These are phyloP conservation scores for Globisporangium irregulare DNA, from an alignment of 352 stramenopile genomes.

Conservation along the genomic window DNA sequence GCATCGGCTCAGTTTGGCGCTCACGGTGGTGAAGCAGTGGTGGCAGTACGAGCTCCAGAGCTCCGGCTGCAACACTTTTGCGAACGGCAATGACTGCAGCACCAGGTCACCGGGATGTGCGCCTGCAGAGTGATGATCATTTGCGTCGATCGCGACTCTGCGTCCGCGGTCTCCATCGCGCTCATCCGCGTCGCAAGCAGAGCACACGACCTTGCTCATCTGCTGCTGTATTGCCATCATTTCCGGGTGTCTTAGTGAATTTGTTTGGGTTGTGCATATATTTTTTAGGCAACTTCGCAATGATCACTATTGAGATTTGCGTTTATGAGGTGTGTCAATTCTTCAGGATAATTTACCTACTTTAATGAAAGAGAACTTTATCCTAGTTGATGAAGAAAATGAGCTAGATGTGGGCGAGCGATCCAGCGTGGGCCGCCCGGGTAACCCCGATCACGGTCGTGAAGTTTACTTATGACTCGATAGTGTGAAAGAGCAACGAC, in stretches of 20 bases:
- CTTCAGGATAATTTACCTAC: no score
- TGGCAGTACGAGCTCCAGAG: conserved; percentile 65
- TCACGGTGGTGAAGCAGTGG: conserved; percentile 42
- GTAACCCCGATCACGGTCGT: conserved; percentile 17
- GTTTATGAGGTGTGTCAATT: no score
- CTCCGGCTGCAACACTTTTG: conserved; percentile 43
- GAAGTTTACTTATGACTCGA: conserved; percentile 15
- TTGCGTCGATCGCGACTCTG: conserved; percentile 24
- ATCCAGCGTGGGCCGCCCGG: conserved; percentile 18
- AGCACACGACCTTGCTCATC: neutral
- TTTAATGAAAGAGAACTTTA: no score
- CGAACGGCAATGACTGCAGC: conserved; percentile 26
- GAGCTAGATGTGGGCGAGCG: conserved; percentile 8
- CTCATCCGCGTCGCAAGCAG: neutral
- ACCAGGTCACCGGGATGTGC: conserved; percentile 30
- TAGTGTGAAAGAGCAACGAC: conserved; percentile 30
- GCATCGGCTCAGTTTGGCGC: conserved; percentile 44
- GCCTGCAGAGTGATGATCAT: neutral
- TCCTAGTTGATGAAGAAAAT: no score
- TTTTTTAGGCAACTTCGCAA: neutral
- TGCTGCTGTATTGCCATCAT: neutral
- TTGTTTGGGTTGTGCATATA: neutral
- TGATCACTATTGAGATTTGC: no score
- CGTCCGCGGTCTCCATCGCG: conserved; percentile 35
- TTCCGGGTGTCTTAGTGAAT: neutral